Conservation (phyloP, 2,329 filamentous ascomycete genomes). For the Grosmannia clavigera region DNA sequence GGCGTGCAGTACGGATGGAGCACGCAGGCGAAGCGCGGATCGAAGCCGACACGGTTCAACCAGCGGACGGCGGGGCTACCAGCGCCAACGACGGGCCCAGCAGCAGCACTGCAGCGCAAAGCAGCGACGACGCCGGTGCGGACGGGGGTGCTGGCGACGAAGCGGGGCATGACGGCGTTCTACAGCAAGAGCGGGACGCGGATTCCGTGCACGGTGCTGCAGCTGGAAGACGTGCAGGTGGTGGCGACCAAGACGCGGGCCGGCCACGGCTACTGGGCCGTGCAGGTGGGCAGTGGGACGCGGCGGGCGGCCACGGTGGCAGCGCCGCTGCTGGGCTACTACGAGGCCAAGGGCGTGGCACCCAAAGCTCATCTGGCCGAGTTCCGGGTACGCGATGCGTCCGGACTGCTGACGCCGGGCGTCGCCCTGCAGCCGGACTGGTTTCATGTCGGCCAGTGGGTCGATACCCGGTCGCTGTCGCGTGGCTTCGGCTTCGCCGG, state of each 20-base stretch:
- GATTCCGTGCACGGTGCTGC: slow-evolving; percentile 80
- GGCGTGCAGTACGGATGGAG: slow-evolving; percentile 50
- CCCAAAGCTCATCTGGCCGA: slow-evolving; percentile 78
- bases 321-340: slow-evolving; percentile 79
- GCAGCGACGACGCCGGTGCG: slow-evolving; percentile 51
- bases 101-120: slow-evolving; percentile 47
- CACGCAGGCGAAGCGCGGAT: slow-evolving; percentile 32
- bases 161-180: slow-evolving; percentile 92
- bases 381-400: slow-evolving; percentile 67
- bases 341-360: slow-evolving; percentile 65
- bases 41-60: slow-evolving; percentile 48
- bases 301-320: slow-evolving; percentile 65
- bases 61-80: slow-evolving; percentile 44
- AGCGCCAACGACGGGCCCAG: slow-evolving; percentile 42
- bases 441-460: slow-evolving; percentile 82
- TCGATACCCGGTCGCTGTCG: slow-evolving; percentile 69
- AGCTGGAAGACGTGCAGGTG: slow-evolving; percentile 86
- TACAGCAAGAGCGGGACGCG: slow-evolving; percentile 71
- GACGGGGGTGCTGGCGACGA: slow-evolving; percentile 72
- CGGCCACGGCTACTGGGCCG: slow-evolving; percentile 82
- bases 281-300: slow-evolving; percentile 73
- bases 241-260: slow-evolving; percentile 72
- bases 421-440: slow-evolving; percentile 70
- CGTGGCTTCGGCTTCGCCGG: slow-evolving; percentile 90
- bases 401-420: slow-evolving; percentile 65